Conservation (phyloP, 768 basidiomycete genomes). For the Hygrophoropsis aurantiaca region DNA sequence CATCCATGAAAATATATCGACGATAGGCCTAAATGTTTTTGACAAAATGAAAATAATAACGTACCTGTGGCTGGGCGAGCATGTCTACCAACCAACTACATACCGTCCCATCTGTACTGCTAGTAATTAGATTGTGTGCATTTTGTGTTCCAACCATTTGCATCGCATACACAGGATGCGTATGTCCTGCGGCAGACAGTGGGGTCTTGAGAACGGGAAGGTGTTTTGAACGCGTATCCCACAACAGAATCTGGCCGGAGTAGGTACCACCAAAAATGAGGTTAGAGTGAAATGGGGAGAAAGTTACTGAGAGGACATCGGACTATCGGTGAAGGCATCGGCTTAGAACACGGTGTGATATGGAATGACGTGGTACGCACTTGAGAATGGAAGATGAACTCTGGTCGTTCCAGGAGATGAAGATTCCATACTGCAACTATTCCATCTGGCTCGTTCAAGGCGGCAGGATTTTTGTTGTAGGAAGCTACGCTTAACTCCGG, state of each 20-base stretch:
- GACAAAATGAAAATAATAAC: conserved; percentile 5
- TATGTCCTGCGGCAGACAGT: conserved; percentile 92
- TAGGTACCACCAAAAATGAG: conserved; percentile 98
- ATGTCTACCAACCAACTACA: conserved; percentile 99
- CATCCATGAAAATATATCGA: too few species aligned
- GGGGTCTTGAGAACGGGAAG: conserved; percentile 96
- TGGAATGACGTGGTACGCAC: conserved; percentile 51
- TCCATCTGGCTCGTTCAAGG: conserved; percentile 94
- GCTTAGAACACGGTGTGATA: background rate
- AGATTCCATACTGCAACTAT: conserved; percentile 98
- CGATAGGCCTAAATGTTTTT: background rate
- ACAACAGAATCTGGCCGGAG: conserved; percentile 95
- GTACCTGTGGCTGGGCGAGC: conserved; percentile 95
- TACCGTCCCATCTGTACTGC: conserved; percentile 94
- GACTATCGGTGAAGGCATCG: conserved; percentile 54
- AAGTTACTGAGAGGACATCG: conserved; percentile 94
- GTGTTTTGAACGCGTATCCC: conserved; percentile 98
- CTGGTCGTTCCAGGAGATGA: conserved; percentile 91
- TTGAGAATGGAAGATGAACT: conserved; percentile 98
- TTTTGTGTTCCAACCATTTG: conserved; percentile 98
- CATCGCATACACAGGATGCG: conserved; percentile 98
- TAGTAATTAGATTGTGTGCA: conserved; percentile 95
- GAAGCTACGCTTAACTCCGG: conserved; percentile 94
- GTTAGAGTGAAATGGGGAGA: conserved; percentile 98
- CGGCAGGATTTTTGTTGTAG: conserved; percentile 96